Evolutionary conservation across 2,329 filamentous ascomycete species (phyloP).

Genomic region (Leptographium radiaticola): DNA sequence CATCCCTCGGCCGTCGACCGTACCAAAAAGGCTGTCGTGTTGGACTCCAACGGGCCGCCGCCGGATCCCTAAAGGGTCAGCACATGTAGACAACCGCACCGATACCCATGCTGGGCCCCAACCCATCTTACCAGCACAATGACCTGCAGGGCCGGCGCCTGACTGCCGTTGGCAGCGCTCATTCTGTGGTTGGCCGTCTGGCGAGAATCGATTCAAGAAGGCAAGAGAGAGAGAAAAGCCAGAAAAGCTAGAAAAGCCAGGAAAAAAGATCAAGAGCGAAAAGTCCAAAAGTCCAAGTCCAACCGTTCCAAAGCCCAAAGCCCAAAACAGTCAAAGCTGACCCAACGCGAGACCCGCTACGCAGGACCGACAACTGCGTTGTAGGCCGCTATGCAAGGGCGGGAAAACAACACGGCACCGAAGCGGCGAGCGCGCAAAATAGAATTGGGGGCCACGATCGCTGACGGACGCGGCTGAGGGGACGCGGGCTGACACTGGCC

Average conservation of each 20-base stretch:
- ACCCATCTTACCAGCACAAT: slow-evolving; percentile 54
- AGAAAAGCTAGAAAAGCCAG: no score
- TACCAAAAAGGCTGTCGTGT: slow-evolving; percentile 79
- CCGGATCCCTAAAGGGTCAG: slow-evolving; percentile 55
- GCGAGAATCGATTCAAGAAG: no score
- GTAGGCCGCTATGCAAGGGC: not conserved
- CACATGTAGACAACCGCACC: not conserved
- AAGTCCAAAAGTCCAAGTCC: no score
- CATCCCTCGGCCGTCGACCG: slow-evolving; percentile 68
- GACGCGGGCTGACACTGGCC: not conserved
- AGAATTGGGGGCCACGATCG: not conserved
- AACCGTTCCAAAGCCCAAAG: no score
- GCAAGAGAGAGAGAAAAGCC: no score
- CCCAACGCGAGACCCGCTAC: no score
- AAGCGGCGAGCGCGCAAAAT: not conserved
- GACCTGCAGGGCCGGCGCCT: slow-evolving; percentile 46
- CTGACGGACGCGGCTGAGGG: not conserved
- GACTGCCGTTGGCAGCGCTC: slow-evolving; percentile 9
- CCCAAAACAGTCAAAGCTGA: no score
- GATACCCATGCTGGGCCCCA: not conserved
- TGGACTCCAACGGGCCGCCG: slow-evolving; percentile 81
- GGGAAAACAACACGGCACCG: not conserved
- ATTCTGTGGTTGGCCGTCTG: no score
- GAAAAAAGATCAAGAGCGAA: no score
- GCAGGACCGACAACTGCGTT: no score